Evolutionary conservation across 495 filamentous ascomycete species (phyloP), one percentile per base, ranked within the genome.

Genomic region (Oidiodendron maius): DNA sequence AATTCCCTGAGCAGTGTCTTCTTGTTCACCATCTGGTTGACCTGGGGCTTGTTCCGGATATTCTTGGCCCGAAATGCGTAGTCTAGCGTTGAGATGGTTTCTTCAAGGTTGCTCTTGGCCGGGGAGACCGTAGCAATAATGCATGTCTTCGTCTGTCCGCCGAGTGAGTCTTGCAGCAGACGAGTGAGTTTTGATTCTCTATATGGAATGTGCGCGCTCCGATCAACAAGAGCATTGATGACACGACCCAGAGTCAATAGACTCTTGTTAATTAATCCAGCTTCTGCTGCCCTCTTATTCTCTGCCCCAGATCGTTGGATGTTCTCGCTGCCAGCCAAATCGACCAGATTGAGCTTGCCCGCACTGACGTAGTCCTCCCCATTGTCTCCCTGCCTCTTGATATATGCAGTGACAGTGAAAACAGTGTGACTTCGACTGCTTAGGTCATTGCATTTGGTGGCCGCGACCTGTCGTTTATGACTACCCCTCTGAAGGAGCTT

Each of bases 51-150:
- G 64, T 98, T 98, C 17, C 88, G 85, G 52, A 98, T 98, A 58
- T 97, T 96, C 70, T 98, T 98, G 2, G 94, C 93, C 17, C 93
- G 78, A 62, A 96, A 95, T 9, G 93, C 94, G 61, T 98, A 98
- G 62, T 98, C 93, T 2, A 98, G 74, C 0, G 94, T 97, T 1
- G 91, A 96, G 42, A 97, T 96, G 0, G 93, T 98, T 63, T 98
- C 93, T 58, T 98, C 93, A 12, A 97, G 74, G 58, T 96, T 98
- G 68, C 81, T 90, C 61, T 89, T 90, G 4, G 90, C 87, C 5
- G 94, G 90, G 1, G 93, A 96, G 37, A 98, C 78, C 0, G 94
- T 98, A 3, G 93, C 94, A 57, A 98, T 96, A 55, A 98, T 98
- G 67, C 93, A 97, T 3, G 93, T 98, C 63, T 97, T 98, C 8